Conservation (phyloP, 164 flowering plant genomes). For the Macadamia integrifolia region DNA sequence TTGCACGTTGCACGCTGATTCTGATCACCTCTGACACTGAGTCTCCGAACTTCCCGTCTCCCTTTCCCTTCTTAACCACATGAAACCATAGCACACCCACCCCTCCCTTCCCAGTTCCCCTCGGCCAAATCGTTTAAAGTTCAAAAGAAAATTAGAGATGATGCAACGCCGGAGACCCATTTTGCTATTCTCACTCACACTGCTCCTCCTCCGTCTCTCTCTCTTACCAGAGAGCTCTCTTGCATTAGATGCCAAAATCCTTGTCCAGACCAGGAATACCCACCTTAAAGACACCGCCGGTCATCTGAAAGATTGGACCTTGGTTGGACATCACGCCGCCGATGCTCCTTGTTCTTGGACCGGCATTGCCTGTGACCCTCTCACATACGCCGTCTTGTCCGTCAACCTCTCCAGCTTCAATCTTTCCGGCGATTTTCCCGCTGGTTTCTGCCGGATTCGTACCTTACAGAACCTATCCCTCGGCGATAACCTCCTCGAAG, state of each 20-base stretch:
- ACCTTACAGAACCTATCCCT: conserved; percentile 49
- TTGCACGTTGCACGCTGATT: too few species aligned
- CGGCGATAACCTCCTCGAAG: conserved; percentile 30
- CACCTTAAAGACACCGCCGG: conserved; percentile 4
- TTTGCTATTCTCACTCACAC: neutral
- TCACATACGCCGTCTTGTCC: conserved; percentile 16
- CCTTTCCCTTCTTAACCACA: too few species aligned
- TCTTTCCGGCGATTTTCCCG: conserved; percentile 49
- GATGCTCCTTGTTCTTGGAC: conserved; percentile 58
- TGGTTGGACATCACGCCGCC: neutral
- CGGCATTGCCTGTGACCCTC: conserved; percentile 48
- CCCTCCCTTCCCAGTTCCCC: too few species aligned
- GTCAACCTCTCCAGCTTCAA: conserved; percentile 31
- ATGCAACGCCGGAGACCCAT: neutral
- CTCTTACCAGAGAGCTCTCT: conserved; percentile 1
- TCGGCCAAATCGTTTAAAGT: too few species aligned
- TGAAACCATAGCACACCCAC: too few species aligned
- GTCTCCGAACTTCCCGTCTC: too few species aligned
- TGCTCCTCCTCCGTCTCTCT: neutral
- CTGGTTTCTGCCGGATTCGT: conserved; percentile 43
- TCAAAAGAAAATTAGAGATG: neutral
- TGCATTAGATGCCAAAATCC: conserved; percentile 7
- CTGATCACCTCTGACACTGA: too few species aligned
- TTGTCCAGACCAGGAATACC: conserved; percentile 5
- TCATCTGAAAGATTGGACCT: conserved; percentile 12